Evolutionary conservation across 345 rosid genomes (phyloP).

Genomic region (Brassica nigra): DNA sequence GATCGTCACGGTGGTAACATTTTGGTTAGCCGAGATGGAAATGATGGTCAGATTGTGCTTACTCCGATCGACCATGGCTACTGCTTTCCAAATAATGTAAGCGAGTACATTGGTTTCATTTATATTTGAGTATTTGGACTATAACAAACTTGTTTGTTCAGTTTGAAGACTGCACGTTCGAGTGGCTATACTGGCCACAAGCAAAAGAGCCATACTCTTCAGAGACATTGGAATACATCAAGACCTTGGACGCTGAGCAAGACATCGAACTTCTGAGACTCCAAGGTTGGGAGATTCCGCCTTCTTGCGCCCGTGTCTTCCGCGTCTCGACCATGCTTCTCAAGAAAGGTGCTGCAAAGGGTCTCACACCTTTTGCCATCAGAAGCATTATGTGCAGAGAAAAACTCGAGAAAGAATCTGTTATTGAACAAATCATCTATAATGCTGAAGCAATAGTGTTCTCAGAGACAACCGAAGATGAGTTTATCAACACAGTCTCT

Average conservation of each 20-base stretch:
- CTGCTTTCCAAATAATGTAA: slow-evolving; percentile 67
- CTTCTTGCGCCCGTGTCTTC: slow-evolving; percentile 50
- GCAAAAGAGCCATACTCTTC: slow-evolving; percentile 65
- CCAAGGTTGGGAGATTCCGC: slow-evolving; percentile 76
- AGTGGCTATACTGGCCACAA: slow-evolving; percentile 96
- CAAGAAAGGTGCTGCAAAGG: slow-evolving; percentile 73
- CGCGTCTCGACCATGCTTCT: slow-evolving; percentile 79
- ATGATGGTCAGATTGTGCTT: slow-evolving; percentile 53
- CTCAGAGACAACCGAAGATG: slow-evolving; percentile 56
- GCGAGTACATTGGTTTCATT: background rate
- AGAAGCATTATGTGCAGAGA: slow-evolving; percentile 84
- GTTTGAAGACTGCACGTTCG: slow-evolving; percentile 95
- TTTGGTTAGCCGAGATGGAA: slow-evolving; percentile 59
- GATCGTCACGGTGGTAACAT: slow-evolving; percentile 93
- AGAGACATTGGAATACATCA: slow-evolving; percentile 58
- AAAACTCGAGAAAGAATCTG: slow-evolving; percentile 57
- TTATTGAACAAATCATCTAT: slow-evolving; percentile 60
- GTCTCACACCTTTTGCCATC: slow-evolving; percentile 65
- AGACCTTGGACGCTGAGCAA: slow-evolving; percentile 58
- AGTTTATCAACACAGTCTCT: slow-evolving; percentile 54
- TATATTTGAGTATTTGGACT: background rate
- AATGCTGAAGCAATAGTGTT: slow-evolving; percentile 63
- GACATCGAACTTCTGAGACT: slow-evolving; percentile 66
- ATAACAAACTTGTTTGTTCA: slow-evolving; percentile 33
- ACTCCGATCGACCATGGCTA: slow-evolving; percentile 91